Conservation (phyloP, 2,329 filamentous ascomycete species). For the Peltaster fructicola region DNA sequence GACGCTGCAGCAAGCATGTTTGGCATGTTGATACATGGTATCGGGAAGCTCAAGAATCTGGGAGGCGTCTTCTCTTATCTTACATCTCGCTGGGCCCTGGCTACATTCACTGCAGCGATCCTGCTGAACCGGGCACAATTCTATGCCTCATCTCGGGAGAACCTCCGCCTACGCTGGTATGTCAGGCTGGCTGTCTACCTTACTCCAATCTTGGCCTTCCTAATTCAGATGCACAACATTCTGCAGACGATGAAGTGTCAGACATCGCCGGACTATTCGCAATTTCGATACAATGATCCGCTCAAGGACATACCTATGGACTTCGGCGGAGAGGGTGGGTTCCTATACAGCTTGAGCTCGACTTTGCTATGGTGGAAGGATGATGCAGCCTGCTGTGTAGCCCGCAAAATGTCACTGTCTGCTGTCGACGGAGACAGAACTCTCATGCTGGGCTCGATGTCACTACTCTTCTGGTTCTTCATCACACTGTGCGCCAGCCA, state of each 20-base stretch:
- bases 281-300: conserved; percentile 28
- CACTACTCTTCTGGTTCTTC: conserved; percentile 58
- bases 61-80: conserved; percentile 80
- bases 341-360: conserved; percentile 57
- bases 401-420: conserved; percentile 51
- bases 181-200: conserved; percentile 53
- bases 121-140: conserved; percentile 83
- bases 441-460: conserved; percentile 55
- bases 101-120: conserved; percentile 71
- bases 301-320: conserved; percentile 26
- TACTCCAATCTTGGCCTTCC: conserved; percentile 51
- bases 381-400: conserved; percentile 57
- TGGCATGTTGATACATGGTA: conserved; percentile 10
- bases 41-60: conserved; percentile 38
- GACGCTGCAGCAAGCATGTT: conserved; percentile 12
- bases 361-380: conserved; percentile 53
- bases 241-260: conserved; percentile 85
- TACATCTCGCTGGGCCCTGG: conserved; percentile 80
- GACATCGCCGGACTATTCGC: conserved; percentile 37
- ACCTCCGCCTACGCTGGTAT: conserved; percentile 58
- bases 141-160: conserved; percentile 73
- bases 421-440: conserved; percentile 30
- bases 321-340: conserved; percentile 41
- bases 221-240: conserved; percentile 49
- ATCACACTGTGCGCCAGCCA: conserved; percentile 54